Percentiles rank a stretch among this genome's conserved stretches.
phyloP scores from a whole-genome alignment of 169 alveolate genomes.

The Cystoisospora suis region DNA sequence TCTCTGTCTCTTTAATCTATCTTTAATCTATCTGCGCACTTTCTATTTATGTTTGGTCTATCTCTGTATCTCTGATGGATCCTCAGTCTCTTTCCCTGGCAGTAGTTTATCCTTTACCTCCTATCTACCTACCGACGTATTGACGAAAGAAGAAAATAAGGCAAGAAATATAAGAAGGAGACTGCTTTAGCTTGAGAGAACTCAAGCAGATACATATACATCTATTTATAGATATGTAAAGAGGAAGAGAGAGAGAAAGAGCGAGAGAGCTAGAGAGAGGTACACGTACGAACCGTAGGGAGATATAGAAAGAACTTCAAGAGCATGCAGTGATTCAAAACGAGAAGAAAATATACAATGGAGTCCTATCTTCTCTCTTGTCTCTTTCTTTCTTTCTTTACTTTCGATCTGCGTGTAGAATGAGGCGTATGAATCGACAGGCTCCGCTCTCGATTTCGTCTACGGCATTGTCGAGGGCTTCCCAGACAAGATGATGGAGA shows the following conservation, averaged over 20 bases:
- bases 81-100: no score
- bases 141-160: no score
- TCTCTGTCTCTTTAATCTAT: no score
- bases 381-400: background rate
- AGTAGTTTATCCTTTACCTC: no score
- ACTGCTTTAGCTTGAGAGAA: no score
- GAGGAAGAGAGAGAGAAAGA: background rate
- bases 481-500: conserved; percentile 81
- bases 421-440: conserved; percentile 75
- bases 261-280: background rate
- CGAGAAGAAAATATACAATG: background rate
- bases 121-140: no score
- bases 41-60: no score
- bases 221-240: background rate
- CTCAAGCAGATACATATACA: background rate
- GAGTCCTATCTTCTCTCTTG: background rate
- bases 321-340: background rate
- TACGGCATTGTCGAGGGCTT: conserved; percentile 82
- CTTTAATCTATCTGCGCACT: no score
- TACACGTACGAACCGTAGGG: background rate
- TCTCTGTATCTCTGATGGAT: no score
- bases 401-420: conserved; percentile 72
- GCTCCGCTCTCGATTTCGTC: conserved; percentile 80
- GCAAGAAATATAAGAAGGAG: no score
- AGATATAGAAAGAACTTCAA: background rate